Evolutionary conservation across 2,329 filamentous ascomycete species (phyloP), one percentile per base, ranked within the genome.

Genomic region (Sarocladiaceae sp.): DNA sequence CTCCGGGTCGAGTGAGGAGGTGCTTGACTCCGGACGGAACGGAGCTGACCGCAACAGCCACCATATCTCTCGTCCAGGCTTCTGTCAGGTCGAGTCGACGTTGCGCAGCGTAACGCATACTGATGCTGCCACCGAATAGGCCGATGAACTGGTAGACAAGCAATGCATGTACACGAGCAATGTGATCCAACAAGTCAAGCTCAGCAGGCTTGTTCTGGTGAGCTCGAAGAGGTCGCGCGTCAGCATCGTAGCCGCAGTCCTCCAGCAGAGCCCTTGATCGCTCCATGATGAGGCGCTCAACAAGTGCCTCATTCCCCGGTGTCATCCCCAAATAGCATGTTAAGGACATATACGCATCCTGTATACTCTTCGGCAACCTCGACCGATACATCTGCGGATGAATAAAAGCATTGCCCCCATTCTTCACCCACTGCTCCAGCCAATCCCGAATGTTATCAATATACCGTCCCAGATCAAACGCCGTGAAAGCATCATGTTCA

Each of bases 261-360:
- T n/a, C 8, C 7, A 36, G 33, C 15, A 36, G 15, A 6, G 33
- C 33, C 15, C 18, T 12, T 36, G 33, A 36, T 12, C 33, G 33
- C 33, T 36, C 33, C 18, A 5, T n/a, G 6, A 36, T 17, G 6
- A 36, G 15, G 8, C 15, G 33, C 33, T 15, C 18, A n/a, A 36
- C 33, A 29, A 58, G 4, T 51, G 52, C 18, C 50, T 56, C 29
- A 29, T 36, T 49, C 15, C 44, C 55, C 13, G 56, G 56, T 12
- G 56, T 58, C 22, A 6, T n/a, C 15, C 15, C 15, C 33, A 36
- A 5, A 17, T 5, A 36, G 33, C 33, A 36, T 8, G 33, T 15
- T 5, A 36, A 17, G 33, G 12, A 10, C 33, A 36, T 31, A 15
- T 31, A 36, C 5, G 33, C 33, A n/a, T 36, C 33, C 18, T 36